Percentiles rank a stretch among this genome's conserved stretches.
phyloP scores from a whole-genome alignment of 805 yeast species.

The Candida verbasci region DNA sequence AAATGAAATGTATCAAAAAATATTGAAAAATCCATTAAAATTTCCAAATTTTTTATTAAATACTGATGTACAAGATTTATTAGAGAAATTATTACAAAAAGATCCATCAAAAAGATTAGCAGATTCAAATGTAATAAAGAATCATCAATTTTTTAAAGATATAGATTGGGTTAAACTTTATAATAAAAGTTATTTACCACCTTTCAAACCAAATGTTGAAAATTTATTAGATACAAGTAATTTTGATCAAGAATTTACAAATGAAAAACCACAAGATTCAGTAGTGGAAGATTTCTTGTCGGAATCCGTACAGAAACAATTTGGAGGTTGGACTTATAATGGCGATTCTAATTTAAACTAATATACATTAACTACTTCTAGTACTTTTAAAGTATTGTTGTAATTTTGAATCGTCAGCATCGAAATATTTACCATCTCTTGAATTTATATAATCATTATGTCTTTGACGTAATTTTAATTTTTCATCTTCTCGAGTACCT shows the following conservation, averaged over 20 bases:
- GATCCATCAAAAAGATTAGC: constrained; percentile 78
- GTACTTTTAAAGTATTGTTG: constrained; percentile 50
- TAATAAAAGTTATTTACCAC: constrained; percentile 88
- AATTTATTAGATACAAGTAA: constrained; percentile 87
- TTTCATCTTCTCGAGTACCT: constrained; percentile 50
- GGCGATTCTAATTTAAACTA: constrained; percentile 50
- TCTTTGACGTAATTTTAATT: constrained; percentile 35
- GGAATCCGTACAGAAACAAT: constrained; percentile 94
- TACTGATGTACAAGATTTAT: constrained; percentile 76
- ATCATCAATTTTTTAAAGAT: constrained; percentile 81
- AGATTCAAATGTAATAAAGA: constrained; percentile 81
- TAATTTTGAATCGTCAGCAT: constrained; percentile 41
- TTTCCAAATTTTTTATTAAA: constrained; percentile 84
- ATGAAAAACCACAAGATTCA: constrained; percentile 89
- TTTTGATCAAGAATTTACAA: constrained; percentile 88
- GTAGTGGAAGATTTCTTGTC: constrained; percentile 90
- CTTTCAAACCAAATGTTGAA: constrained; percentile 87
- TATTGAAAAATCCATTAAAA: constrained; percentile 79
- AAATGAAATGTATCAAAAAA: constrained; percentile 89
- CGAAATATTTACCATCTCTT: constrained; percentile 36
- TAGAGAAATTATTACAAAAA: constrained; percentile 70
- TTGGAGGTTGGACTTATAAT: constrained; percentile 98
- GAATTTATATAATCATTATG: constrained; percentile 53
- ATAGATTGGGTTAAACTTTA: constrained; percentile 84
- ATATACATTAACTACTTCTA: constrained; percentile 22